These are phyloP conservation scores for Paramecium octaurelia DNA, from an alignment of 73 alveolate genomes.

Conservation along the genomic window DNA sequence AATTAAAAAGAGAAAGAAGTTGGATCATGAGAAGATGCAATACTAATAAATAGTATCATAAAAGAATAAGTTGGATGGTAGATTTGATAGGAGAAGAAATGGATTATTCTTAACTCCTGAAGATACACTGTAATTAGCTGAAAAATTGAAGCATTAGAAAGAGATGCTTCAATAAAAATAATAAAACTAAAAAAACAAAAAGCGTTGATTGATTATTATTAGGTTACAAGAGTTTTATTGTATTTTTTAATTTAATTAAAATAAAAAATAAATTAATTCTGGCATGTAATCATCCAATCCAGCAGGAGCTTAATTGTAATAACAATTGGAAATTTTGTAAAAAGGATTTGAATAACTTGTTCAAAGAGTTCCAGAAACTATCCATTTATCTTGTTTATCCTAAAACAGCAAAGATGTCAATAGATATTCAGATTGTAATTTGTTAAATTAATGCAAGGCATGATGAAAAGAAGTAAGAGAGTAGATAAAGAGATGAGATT, in stretches of 20 bases:
- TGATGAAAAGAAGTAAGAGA: not conserved
- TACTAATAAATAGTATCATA: not conserved
- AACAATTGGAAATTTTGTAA: not conserved
- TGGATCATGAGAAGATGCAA: not conserved
- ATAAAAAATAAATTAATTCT: not conserved
- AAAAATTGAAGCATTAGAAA: not conserved
- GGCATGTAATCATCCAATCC: constrained; percentile 14
- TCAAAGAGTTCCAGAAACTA: not conserved
- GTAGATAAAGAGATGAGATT: not conserved
- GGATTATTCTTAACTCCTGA: constrained; percentile 39
- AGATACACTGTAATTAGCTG: constrained; percentile 35
- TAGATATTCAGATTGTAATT: constrained; percentile 4
- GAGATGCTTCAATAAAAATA: not conserved
- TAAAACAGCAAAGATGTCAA: not conserved
- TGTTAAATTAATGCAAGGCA: not conserved
- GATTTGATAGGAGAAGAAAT: constrained; percentile 30
- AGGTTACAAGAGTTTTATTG: not conserved
- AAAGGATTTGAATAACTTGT: constrained; percentile 21
- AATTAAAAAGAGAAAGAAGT: not conserved
- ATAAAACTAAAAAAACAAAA: not conserved
- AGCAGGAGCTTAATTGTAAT: not conserved
- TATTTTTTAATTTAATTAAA: not conserved
- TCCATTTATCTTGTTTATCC: not conserved
- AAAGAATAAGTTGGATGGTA: not conserved
- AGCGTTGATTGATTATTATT: not conserved